Evolutionary conservation across 805 yeast species (phyloP).

Genomic region (Zygotorulaspora chibaensis): DNA sequence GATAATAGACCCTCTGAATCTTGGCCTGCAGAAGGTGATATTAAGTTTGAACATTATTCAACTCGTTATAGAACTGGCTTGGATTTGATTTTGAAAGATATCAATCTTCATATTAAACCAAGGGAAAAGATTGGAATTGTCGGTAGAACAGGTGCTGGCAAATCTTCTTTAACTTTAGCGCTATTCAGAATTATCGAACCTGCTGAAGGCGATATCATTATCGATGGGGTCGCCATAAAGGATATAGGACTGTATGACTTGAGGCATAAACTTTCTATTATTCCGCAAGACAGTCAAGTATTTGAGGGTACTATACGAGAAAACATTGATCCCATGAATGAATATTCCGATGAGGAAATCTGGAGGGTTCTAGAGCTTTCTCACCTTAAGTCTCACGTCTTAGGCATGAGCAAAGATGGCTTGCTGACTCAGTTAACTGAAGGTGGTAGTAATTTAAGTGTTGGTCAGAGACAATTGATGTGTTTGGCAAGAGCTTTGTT

Average conservation of each 20-base stretch:
- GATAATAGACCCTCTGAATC: constrained; percentile 58
- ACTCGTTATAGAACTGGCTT: constrained; percentile 79
- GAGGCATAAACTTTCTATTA: constrained; percentile 72
- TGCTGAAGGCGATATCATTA: constrained; percentile 60
- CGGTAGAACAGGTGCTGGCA: constrained; percentile 97
- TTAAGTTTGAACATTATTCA: constrained; percentile 68
- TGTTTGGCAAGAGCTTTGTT: constrained; percentile 76
- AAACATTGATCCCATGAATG: constrained; percentile 77
- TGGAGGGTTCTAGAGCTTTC: constrained; percentile 78
- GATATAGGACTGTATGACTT: constrained; percentile 71
- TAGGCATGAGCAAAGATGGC: constrained; percentile 50
- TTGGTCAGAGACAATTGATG: constrained; percentile 76
- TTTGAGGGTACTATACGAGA: constrained; percentile 83
- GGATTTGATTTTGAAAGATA: constrained; percentile 69
- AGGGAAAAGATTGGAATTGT: constrained; percentile 91
- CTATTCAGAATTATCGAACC: constrained; percentile 81
- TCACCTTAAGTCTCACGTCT: constrained; percentile 66
- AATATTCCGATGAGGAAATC: constrained; percentile 67
- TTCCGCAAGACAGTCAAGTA: constrained; percentile 92
- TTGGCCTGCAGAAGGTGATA: constrained; percentile 75
- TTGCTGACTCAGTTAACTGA: constrained; percentile 55
- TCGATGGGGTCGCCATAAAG: constrained; percentile 66
- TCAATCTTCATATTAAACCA: constrained; percentile 60
- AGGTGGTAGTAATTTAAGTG: constrained; percentile 67
- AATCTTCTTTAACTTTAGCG: constrained; percentile 79